Percentiles rank a stretch among this genome's conserved stretches.
phyloP scores from a whole-genome alignment of 73 alveolate species.

The Effrenium voratum region DNA sequence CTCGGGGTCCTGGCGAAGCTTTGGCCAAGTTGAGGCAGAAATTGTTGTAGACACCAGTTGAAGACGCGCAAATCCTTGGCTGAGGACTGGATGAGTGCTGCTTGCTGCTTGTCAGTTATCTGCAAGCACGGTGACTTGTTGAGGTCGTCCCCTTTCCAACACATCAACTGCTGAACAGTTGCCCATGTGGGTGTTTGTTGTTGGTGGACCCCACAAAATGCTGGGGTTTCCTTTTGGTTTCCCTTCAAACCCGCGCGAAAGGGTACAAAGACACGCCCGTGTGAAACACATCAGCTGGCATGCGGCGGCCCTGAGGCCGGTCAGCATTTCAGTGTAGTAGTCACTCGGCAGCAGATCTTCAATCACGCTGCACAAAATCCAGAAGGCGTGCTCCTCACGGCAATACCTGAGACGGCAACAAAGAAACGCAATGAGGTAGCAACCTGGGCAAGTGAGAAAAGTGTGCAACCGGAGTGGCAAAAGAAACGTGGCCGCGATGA shows the following conservation, averaged over 20 bases:
- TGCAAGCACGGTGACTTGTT: no score
- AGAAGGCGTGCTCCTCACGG: conserved; percentile 96
- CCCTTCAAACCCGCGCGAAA: not conserved
- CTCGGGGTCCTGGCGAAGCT: not conserved
- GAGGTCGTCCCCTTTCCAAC: no score
- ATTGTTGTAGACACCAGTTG: conserved; percentile 60
- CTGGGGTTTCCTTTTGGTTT: no score
- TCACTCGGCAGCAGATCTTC: conserved; percentile 68
- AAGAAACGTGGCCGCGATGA: conserved; percentile 97
- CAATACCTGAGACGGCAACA: conserved; percentile 18
- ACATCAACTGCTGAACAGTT: no score
- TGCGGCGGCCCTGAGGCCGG: conserved; percentile 39
- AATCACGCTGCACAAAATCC: conserved; percentile 94
- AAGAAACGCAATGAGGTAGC: not conserved
- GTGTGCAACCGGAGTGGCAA: conserved; percentile 60
- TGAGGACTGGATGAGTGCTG: no score
- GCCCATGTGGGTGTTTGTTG: no score
- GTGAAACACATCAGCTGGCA: not conserved
- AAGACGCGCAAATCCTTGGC: conserved; percentile 37
- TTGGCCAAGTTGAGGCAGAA: conserved; percentile 32
- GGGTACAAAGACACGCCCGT: not conserved
- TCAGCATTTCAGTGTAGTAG: conserved; percentile 57
- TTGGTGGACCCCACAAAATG: no score
- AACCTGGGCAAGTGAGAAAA: not conserved
- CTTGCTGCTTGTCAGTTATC: not conserved